Evolutionary conservation across 148 eudicot species (phyloP).

Genomic region (Vaccinium myrtillus): DNA sequence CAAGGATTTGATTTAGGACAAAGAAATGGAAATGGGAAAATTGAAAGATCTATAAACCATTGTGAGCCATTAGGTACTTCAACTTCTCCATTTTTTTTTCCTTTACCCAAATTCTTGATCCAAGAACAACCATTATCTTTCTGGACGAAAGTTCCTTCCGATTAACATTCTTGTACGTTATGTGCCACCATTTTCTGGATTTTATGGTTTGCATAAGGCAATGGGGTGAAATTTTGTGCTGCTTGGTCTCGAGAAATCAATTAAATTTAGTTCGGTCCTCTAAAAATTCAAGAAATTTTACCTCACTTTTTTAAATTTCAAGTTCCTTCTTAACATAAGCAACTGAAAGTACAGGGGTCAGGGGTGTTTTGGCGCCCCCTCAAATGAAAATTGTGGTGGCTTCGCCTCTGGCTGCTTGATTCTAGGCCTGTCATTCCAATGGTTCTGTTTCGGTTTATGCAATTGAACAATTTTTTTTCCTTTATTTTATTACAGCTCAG

Average conservation of each 20-base stretch:
- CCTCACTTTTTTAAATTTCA: background rate
- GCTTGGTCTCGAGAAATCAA: too few species aligned
- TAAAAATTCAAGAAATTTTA: too few species aligned
- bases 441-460: background rate
- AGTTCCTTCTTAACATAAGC: background rate
- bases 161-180: too few species aligned
- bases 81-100: background rate
- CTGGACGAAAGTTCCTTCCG: background rate
- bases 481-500: slow-evolving; percentile 56
- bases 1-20: too few species aligned
- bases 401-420: background rate
- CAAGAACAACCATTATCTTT: background rate
- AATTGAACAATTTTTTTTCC: background rate
- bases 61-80: background rate
- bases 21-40: too few species aligned
- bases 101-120: background rate
- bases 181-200: background rate
- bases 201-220: background rate
- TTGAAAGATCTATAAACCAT: too few species aligned
- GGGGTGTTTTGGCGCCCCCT: too few species aligned
- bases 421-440: background rate
- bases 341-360: too few species aligned
- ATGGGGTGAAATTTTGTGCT: background rate
- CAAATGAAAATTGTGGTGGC: too few species aligned
- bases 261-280: too few species aligned